phyloP scores from a whole-genome alignment of 1,284 basidiomycete species.

The Tausonia pullulans region DNA sequence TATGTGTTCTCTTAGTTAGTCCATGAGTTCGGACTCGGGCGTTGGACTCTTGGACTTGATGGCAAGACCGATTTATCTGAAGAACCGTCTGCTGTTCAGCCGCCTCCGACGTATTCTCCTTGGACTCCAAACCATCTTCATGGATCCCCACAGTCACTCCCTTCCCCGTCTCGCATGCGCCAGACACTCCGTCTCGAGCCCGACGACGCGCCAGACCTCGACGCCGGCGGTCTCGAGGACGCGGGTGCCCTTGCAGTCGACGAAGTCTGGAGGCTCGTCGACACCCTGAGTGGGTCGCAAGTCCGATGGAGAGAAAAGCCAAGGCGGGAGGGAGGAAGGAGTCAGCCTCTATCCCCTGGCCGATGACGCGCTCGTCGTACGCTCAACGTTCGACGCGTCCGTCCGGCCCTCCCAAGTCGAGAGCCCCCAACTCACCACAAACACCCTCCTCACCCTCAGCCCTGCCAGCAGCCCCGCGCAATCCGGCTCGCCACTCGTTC shows the following conservation, averaged over 20 bases:
- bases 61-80: too few relatives aligned
- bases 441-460: constrained; percentile 60
- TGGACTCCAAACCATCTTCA: too few relatives aligned
- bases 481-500: constrained; percentile 74
- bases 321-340: background rate
- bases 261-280: constrained; percentile 89
- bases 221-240: constrained; percentile 64
- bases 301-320: background rate
- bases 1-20: too few relatives aligned
- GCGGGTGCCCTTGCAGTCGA: constrained; percentile 76
- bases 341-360: background rate
- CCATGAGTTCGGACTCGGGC: too few relatives aligned
- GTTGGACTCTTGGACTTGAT: too few relatives aligned
- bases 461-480: constrained; percentile 78
- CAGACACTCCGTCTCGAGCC: constrained; percentile 58
- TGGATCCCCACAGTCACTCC: constrained; percentile 9
- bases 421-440: constrained; percentile 41
- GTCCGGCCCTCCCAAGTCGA: too few relatives aligned
- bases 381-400: background rate
- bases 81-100: too few relatives aligned
- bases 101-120: too few relatives aligned
- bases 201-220: constrained; percentile 60
- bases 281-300: constrained; percentile 45
- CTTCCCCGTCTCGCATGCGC: constrained; percentile 51
- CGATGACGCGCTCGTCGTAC: background rate